Evolutionary conservation across 108 stramenopile genomes (phyloP), one percentile per base, ranked within the genome.

Genomic region (Aurantiochytrium sp.): DNA sequence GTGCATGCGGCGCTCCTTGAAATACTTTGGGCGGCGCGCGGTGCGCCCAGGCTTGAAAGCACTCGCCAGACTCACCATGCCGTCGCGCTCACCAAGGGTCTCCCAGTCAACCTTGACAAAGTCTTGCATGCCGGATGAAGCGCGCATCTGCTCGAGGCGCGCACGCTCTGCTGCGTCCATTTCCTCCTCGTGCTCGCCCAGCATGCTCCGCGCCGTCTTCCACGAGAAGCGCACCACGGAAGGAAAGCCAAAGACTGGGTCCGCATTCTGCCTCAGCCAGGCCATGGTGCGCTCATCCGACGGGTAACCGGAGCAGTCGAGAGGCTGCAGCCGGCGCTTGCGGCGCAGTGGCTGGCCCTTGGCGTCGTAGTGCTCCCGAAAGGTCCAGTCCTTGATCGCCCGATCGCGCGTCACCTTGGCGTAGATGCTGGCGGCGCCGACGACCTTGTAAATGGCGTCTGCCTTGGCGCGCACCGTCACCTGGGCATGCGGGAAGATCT

Each of bases 391-490:
- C 69, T 27, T 6, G 17, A 89, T 24, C 10, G 36, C 59, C 4
- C 30, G 54, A 87, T 97, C 96, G 41, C 96, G 87, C 48, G 91
- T 86, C 27, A 95, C 95, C 91, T 97, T 97, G 42, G 96, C 96
- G 59, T 94, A 69, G 52, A 90, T 90, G 19, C 85, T 86, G 3
- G 95, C 96, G 31, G 95, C 96, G 45, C 94, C 94, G 86, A 95
- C 95, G 4, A 93, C 92, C 31, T 94, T 92, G 92, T 96, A 97
- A n/a, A 95, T 96, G 32, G 96, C 94, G 91, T 97, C 97, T 19
- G 97, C 97, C 90, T 97, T 97, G 90, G 93, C 94, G 87, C 95
- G 95, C 4, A 97, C 97, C 21, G 95, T 92, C 91, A 97, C 96
- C n/a, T 91, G 89, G 39, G 96, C 54, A 2, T 90, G 89, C 39